These are phyloP conservation scores for Aspergillus vadensis DNA, from an alignment of 2,329 filamentous ascomycete species.

Conservation along the genomic window DNA sequence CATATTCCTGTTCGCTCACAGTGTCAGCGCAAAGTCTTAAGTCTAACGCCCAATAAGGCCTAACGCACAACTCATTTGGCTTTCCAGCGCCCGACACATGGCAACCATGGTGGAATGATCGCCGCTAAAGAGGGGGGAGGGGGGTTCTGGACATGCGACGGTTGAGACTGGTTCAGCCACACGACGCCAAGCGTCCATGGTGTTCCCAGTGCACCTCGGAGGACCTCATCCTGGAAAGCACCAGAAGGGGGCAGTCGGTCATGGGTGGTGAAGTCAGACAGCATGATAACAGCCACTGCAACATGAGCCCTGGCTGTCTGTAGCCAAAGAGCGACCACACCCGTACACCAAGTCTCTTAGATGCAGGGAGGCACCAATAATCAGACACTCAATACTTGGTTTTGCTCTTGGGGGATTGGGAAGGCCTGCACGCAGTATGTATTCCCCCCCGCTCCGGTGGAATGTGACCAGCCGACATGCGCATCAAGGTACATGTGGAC, in stretches of 20 bases:
- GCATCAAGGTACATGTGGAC: constrained; percentile 14
- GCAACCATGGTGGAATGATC: constrained; percentile 31
- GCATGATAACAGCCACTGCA: constrained; percentile 7
- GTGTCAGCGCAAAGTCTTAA: neutral
- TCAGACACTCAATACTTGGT: neutral
- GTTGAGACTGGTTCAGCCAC: constrained; percentile 22
- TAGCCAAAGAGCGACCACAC: constrained; percentile 2
- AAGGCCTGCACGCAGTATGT: neutral
- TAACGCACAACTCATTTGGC: constrained; percentile 17
- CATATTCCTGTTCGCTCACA: neutral
- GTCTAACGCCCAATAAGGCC: neutral
- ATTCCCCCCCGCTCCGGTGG: constrained; percentile 14
- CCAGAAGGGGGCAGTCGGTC: constrained; percentile 3
- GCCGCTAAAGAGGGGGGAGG: constrained; percentile 22
- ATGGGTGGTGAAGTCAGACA: constrained; percentile 14
- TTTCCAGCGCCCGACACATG: constrained; percentile 26
- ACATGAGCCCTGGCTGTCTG: neutral
- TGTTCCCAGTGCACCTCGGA: neutral
- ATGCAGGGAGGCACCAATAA: constrained; percentile 15
- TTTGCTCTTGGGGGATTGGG: neutral
- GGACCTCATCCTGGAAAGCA: constrained; percentile 9
- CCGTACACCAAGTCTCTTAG: neutral
- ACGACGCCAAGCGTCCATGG: constrained; percentile 16
- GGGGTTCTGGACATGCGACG: constrained; percentile 17
- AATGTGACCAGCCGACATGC: constrained; percentile 20